phyloP scores from a whole-genome alignment of 2,329 filamentous ascomycete species.

The Pochonia chlamydosporia region DNA sequence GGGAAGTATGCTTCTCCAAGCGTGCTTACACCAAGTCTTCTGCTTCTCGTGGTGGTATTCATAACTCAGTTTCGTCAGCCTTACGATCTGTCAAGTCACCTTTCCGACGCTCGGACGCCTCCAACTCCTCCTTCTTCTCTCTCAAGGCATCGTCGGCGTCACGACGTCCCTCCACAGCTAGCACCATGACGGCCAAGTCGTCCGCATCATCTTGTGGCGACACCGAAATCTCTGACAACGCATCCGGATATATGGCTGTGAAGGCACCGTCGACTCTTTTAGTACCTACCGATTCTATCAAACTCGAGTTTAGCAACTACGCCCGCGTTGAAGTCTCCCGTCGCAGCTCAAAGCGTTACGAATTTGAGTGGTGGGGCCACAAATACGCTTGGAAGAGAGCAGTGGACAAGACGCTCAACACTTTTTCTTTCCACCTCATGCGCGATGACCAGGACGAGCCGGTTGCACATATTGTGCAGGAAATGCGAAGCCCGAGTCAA shows the following conservation, averaged over 20 bases:
- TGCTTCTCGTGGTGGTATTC: constrained; percentile 3
- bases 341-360: constrained; percentile 68
- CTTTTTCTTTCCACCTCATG: constrained; percentile 74
- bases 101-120: constrained; percentile 23
- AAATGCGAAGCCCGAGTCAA: constrained; percentile 66
- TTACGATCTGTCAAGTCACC: constrained; percentile 37
- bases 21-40: constrained; percentile 49
- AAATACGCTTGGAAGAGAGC: constrained; percentile 79
- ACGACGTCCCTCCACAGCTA: constrained; percentile 13
- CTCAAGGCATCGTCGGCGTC: constrained; percentile 15
- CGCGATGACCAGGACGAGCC: constrained; percentile 53
- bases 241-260: constrained; percentile 3
- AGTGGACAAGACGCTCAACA: constrained; percentile 61
- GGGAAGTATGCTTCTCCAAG: constrained; percentile 83
- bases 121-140: constrained; percentile 4
- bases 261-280: constrained; percentile 25
- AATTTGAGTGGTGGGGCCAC: constrained; percentile 90
- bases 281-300: constrained; percentile 68
- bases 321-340: constrained; percentile 80
- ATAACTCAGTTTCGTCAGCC: constrained; percentile 35
- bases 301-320: constrained; percentile 96
- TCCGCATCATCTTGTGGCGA: background rate
- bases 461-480: constrained; percentile 80
- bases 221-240: background rate
- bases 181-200: constrained; percentile 12